Evolutionary conservation across 2,329 filamentous ascomycete genomes (phyloP).

Genomic region (Ophiostoma ulmi): DNA sequence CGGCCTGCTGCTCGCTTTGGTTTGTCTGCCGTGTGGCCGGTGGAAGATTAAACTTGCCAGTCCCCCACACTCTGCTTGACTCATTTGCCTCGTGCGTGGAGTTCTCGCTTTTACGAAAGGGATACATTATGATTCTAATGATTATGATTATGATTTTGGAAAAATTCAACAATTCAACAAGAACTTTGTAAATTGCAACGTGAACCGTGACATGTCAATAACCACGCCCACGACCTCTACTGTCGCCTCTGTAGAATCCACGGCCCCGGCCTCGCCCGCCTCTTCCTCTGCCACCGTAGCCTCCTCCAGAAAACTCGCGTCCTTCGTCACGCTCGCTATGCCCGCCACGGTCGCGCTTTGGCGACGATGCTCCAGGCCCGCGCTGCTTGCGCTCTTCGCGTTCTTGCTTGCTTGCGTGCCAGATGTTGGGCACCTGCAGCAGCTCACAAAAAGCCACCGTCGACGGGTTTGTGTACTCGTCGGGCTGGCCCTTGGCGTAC

Average conservation of each 20-base stretch:
- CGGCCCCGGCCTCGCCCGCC: slow-evolving; percentile 30
- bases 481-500: slow-evolving; percentile 53
- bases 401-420: slow-evolving; percentile 67
- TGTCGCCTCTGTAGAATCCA: slow-evolving; percentile 31
- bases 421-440: slow-evolving; percentile 70
- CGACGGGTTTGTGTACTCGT: slow-evolving; percentile 83
- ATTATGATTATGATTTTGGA: neutral
- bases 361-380: slow-evolving; percentile 48
- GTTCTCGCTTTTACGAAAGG: slow-evolving; percentile 44
- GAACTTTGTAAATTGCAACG: too few relatives aligned
- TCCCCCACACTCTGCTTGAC: slow-evolving; percentile 46
- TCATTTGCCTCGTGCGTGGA: slow-evolving; percentile 36
- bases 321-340: slow-evolving; percentile 18
- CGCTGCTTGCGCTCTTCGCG: slow-evolving; percentile 51
- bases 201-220: neutral
- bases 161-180: neutral
- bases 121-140: slow-evolving; percentile 35
- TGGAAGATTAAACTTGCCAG: slow-evolving; percentile 39
- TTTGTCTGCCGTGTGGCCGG: slow-evolving; percentile 41
- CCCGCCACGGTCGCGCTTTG: slow-evolving; percentile 24
- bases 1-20: slow-evolving; percentile 34
- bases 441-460: slow-evolving; percentile 76
- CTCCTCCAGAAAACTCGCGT: slow-evolving; percentile 25
- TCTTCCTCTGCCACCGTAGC: slow-evolving; percentile 35
- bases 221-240: slow-evolving; percentile 29